Evolutionary conservation across 768 basidiomycete genomes (phyloP).

Genomic region (Rhizopogon roseolus): DNA sequence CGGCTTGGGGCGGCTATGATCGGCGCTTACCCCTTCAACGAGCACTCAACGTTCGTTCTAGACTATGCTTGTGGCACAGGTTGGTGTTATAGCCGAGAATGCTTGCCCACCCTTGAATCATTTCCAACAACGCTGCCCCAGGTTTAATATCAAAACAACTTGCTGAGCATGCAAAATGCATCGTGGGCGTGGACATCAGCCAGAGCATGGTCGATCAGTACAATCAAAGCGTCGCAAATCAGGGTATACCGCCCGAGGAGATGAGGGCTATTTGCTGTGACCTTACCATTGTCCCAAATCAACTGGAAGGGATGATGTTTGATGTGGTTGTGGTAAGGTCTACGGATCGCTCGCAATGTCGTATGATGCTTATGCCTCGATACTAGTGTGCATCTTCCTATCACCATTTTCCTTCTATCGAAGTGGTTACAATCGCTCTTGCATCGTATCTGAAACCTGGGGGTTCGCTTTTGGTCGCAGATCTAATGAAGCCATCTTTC

Average conservation of each 20-base stretch:
- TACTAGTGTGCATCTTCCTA: slow-evolving; percentile 58
- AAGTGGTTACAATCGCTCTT: slow-evolving; percentile 47
- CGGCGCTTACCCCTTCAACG: slow-evolving; percentile 44
- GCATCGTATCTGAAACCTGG: slow-evolving; percentile 55
- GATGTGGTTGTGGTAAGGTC: slow-evolving; percentile 65
- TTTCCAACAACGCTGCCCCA: slow-evolving; percentile 15
- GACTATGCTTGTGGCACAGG: slow-evolving; percentile 78
- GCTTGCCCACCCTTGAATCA: not conserved
- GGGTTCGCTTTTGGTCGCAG: slow-evolving; percentile 55
- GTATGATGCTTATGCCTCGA: not conserved
- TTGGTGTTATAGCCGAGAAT: slow-evolving; percentile 15
- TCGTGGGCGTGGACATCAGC: slow-evolving; percentile 76
- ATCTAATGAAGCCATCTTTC: slow-evolving; percentile 32
- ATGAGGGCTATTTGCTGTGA: slow-evolving; percentile 58
- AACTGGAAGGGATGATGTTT: slow-evolving; percentile 52
- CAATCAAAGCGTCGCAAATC: slow-evolving; percentile 51
- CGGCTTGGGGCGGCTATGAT: slow-evolving; percentile 23
- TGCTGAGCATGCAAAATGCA: slow-evolving; percentile 51
- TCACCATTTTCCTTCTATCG: slow-evolving; percentile 54
- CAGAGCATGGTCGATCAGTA: slow-evolving; percentile 64
- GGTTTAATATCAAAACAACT: slow-evolving; percentile 62
- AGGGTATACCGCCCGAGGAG: slow-evolving; percentile 60
- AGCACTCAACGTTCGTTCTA: slow-evolving; percentile 52
- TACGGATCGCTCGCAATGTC: not conserved
- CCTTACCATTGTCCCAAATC: slow-evolving; percentile 41